Evolutionary conservation across 2,329 filamentous ascomycete genomes (phyloP).

Genomic region (Aspergillus fijiensis): DNA sequence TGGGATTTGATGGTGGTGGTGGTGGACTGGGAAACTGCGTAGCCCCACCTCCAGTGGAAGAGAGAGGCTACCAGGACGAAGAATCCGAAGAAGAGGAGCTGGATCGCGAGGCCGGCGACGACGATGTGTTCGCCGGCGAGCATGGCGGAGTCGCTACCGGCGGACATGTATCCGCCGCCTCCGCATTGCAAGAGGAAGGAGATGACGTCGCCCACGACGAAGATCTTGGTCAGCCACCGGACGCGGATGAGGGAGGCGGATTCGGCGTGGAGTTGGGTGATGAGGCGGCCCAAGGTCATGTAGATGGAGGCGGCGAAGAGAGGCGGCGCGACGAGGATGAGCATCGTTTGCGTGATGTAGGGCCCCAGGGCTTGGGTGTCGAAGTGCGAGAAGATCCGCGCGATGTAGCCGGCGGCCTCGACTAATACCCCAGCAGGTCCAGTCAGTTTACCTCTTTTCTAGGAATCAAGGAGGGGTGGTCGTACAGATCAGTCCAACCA

Average conservation of each 20-base stretch:
- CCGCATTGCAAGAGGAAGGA: conserved; percentile 31
- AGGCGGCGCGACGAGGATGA: conserved; percentile 32
- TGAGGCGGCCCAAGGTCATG: conserved; percentile 31
- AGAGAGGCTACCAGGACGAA: conserved; percentile 53
- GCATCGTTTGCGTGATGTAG: conserved; percentile 31
- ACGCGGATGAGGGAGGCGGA: conserved; percentile 21
- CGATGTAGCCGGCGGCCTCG: conserved; percentile 28
- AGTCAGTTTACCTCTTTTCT: not conserved
- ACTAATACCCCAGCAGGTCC: conserved; percentile 8
- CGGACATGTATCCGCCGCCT: conserved; percentile 32
- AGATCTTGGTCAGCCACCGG: conserved; percentile 31
- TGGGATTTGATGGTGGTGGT: not conserved
- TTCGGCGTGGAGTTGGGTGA: conserved; percentile 22
- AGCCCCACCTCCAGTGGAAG: conserved; percentile 47
- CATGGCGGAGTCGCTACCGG: conserved; percentile 17
- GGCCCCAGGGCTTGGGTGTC: conserved; percentile 24
- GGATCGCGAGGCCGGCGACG: conserved; percentile 56
- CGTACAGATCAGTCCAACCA: conserved; percentile 36
- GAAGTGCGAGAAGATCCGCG: conserved; percentile 27
- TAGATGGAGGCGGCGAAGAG: conserved; percentile 34
- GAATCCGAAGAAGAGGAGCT: conserved; percentile 58
- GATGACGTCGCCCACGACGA: conserved; percentile 31
- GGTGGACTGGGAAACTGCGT: no score
- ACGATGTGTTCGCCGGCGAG: conserved; percentile 44
- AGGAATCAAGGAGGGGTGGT: not conserved